Percentiles rank a stretch among this genome's conserved stretches.
phyloP scores from a whole-genome alignment of 148 eudicot genomes.

The Arctostaphylos glauca region DNA sequence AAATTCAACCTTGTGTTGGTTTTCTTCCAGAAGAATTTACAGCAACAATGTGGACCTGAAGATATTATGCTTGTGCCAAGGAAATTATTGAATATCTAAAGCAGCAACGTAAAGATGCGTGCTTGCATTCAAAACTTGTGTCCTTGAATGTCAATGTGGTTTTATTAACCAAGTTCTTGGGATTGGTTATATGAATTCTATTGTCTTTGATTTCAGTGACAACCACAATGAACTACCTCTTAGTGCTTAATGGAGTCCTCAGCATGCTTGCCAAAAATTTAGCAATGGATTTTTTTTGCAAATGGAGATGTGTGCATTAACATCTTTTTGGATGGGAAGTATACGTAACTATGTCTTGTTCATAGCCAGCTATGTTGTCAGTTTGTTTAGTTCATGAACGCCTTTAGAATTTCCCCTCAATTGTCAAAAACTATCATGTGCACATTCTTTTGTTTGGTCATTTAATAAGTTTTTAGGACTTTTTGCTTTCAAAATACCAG shows the following conservation, averaged over 20 bases:
- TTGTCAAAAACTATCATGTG: not conserved
- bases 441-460: not conserved
- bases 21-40: not conserved
- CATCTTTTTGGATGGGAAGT: too few relatives aligned
- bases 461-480: not conserved
- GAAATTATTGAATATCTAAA: not conserved
- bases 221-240: not conserved
- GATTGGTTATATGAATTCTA: not conserved
- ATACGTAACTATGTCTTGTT: not conserved
- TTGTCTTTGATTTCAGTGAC: not conserved
- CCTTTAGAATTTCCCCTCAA: not conserved
- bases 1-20: not conserved
- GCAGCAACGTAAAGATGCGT: too few relatives aligned
- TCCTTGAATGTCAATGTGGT: not conserved
- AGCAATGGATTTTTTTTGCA: not conserved
- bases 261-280: not conserved
- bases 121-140: not conserved
- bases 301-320: not conserved
- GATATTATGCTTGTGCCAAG: not conserved
- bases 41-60: not conserved
- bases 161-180: not conserved
- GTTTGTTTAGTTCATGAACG: not conserved
- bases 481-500: not conserved
- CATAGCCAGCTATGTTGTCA: not conserved
- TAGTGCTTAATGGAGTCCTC: conserved; percentile 7